Evolutionary conservation across 345 rosid species (phyloP).

Genomic region (Dipteronia dyeriana): DNA sequence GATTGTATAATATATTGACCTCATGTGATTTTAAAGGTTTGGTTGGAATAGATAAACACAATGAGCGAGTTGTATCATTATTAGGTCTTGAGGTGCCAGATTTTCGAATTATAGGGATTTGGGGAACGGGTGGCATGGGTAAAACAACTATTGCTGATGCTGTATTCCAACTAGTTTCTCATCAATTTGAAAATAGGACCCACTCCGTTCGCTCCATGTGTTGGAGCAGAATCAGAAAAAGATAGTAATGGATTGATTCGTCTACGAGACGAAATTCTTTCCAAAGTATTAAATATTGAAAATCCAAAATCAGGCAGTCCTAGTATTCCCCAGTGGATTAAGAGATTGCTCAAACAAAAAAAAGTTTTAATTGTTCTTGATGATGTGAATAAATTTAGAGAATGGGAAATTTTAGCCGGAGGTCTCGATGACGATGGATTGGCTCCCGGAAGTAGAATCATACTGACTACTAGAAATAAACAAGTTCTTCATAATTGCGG

Average conservation of each 20-base stretch:
- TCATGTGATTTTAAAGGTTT: not conserved
- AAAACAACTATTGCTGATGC: conserved; percentile 9
- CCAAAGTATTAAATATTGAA: not conserved
- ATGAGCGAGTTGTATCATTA: not conserved
- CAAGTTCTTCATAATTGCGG: not conserved
- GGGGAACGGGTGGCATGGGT: conserved; percentile 20
- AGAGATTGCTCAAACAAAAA: not conserved
- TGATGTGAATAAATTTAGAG: not conserved
- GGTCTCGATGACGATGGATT: not conserved
- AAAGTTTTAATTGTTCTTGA: conserved; percentile 22
- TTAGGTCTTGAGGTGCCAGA: not conserved
- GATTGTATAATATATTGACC: not conserved
- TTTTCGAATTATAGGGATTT: not conserved
- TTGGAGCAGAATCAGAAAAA: conserved; percentile 7
- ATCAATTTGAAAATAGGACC: not conserved
- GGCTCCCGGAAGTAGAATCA: not conserved
- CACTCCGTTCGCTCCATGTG: conserved; percentile 6
- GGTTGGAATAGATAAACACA: not conserved
- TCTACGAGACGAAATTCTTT: conserved; percentile 16
- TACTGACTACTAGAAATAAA: not conserved
- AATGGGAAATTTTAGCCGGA: not conserved
- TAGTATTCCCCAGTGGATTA: not conserved
- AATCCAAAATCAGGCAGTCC: not conserved
- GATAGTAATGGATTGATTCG: not conserved
- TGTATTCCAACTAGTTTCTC: not conserved